Evolutionary conservation across 2,329 filamentous ascomycete species (phyloP), one percentile per base, ranked within the genome.

Genomic region (Herpotrichia juniperi): DNA sequence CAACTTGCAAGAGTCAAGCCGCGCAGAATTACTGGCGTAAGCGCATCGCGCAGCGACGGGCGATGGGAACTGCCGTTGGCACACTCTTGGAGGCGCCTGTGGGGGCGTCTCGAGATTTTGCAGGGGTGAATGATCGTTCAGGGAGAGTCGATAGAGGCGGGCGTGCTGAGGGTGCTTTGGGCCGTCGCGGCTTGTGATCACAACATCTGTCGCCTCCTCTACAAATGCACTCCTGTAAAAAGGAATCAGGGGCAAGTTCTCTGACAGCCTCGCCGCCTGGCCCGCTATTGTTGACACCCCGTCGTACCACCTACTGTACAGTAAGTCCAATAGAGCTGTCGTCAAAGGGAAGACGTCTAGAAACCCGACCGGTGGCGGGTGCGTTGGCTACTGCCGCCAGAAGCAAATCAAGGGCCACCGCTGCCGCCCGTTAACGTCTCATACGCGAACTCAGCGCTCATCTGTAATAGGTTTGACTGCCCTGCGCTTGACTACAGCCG

Each of bases 31-130:
- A 37, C 19, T 50, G 57, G 59, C 54, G 56, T 62, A 55, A 58
- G 60, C 54, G 58, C 56, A 53, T 53, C 63, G 34, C 21, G 34
- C 34, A 37, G 34, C 17, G 16, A 43, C 57, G 59, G 62, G 59
- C 60, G 57, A 57, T 69, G 68, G 69, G 64, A 68, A 69, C 66
- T 69, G 68, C 69, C 68, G 69, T 71, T 65, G 34, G 34, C 34
- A 37, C 34, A 34, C 31, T 7, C 26, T 30, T 7, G 26, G 26
- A 30, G 26, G 26, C 26, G 31, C 40, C 57, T 67, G 64, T 68
- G 65, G 66, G 67, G 68, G 68, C 63, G 58, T 61, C 53, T 58
- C 60, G 35, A 43, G 37, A 44, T 50, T 45, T 47, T 34, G 57
- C 64, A 66, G 64, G 62, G 62, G 61, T 55, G 54, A 45, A 52